A percentile compares a stretch with the other conserved stretches of the same genome.
phyloP scores from a whole-genome alignment of 2,329 filamentous ascomycete genomes.

The Coniochaeta sp. region DNA sequence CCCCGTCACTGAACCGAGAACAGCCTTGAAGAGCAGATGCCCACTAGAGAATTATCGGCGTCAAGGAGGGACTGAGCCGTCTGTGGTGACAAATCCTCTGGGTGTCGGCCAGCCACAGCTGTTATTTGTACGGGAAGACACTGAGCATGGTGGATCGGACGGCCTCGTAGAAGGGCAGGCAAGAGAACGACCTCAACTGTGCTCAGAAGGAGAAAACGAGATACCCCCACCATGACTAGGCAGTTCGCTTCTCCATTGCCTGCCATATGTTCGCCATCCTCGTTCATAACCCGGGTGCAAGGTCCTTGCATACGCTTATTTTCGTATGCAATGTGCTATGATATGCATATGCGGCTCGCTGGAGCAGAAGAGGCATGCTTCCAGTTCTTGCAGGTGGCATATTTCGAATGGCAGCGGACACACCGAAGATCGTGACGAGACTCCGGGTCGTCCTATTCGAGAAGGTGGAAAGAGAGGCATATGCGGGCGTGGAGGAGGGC shows the following conservation, averaged over 20 bases:
- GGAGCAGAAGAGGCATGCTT: slow-evolving; percentile 3
- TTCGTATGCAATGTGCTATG: slow-evolving; percentile 2
- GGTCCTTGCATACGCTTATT: neutral
- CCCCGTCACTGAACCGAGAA: neutral
- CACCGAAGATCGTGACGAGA: neutral
- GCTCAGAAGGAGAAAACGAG: neutral
- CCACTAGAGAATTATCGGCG: neutral
- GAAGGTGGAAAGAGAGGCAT: neutral
- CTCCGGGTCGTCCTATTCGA: neutral
- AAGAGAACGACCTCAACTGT: neutral
- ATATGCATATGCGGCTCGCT: slow-evolving; percentile 4
- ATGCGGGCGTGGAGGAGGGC: neutral
- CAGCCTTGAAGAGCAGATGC: neutral
- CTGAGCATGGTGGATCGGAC: neutral
- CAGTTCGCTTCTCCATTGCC: neutral
- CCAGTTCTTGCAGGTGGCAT: neutral
- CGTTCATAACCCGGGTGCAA: neutral
- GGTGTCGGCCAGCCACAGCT: neutral
- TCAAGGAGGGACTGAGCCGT: neutral
- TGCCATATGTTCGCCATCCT: neutral
- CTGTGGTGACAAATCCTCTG: neutral
- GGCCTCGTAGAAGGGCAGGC: neutral
- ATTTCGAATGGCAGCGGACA: neutral
- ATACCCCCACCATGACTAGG: neutral
- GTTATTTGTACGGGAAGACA: neutral